These are phyloP conservation scores for Fusarium haematococcum DNA, from an alignment of 2,329 filamentous ascomycete species.

Conservation along the genomic window DNA sequence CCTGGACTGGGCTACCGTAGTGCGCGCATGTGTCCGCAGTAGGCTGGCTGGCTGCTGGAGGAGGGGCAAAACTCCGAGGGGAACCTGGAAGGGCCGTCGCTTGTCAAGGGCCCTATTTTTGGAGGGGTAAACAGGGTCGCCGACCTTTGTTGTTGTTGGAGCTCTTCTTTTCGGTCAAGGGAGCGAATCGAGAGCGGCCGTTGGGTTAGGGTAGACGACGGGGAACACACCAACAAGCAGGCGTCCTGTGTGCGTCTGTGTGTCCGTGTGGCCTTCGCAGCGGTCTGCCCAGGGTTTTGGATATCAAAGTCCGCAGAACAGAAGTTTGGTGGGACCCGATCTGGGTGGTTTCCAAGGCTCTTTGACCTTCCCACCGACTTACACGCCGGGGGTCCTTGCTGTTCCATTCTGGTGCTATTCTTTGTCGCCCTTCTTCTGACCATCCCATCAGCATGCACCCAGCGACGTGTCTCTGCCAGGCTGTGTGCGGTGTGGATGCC, in stretches of 20 bases:
- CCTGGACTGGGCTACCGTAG: constrained; percentile 25
- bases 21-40: constrained; percentile 29
- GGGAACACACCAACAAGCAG: constrained; percentile 19
- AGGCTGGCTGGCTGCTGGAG: constrained; percentile 20
- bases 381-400: constrained; percentile 36
- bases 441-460: constrained; percentile 15
- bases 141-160: constrained; percentile 24
- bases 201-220: constrained; percentile 37
- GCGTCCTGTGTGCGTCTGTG: neutral
- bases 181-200: constrained; percentile 34
- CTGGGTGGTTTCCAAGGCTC: constrained; percentile 14
- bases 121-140: constrained; percentile 36
- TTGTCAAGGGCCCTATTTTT: constrained; percentile 40
- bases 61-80: constrained; percentile 34
- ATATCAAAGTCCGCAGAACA: constrained; percentile 25
- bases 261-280: constrained; percentile 6
- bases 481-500: constrained; percentile 39
- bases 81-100: constrained; percentile 31
- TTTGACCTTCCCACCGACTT: constrained; percentile 28
- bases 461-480: constrained; percentile 40
- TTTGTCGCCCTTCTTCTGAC: constrained; percentile 12
- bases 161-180: constrained; percentile 27
- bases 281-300: constrained; percentile 19
- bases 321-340: constrained; percentile 32
- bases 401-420: constrained; percentile 27